Evolutionary conservation across 768 basidiomycete species (phyloP).

Genomic region (Lentinus brumalis): DNA sequence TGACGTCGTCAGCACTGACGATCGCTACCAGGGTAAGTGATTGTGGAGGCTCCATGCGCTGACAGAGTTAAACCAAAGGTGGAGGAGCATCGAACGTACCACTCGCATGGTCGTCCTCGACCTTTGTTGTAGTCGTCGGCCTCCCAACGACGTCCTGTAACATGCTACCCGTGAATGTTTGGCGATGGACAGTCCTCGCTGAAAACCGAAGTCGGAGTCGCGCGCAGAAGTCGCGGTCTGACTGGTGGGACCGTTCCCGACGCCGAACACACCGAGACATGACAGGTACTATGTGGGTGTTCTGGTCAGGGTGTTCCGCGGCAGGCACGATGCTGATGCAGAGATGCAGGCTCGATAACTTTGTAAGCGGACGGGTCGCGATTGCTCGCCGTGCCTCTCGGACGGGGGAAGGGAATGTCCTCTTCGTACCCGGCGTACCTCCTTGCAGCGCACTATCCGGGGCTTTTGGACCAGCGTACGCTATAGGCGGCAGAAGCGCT

Average conservation of each 20-base stretch:
- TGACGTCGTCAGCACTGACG: slow-evolving; percentile 4
- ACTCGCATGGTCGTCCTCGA: neutral
- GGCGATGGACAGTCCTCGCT: neutral
- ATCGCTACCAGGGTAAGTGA: slow-evolving; percentile 20
- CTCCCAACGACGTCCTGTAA: neutral
- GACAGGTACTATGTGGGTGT: neutral
- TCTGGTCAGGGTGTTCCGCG: neutral
- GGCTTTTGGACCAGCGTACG: neutral
- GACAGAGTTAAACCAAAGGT: neutral
- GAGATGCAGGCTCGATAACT: neutral
- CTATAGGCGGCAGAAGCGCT: neutral
- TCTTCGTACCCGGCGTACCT: neutral
- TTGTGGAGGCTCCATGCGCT: slow-evolving; percentile 12
- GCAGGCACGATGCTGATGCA: neutral
- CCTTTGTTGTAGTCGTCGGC: neutral
- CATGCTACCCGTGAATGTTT: neutral
- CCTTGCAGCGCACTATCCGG: neutral
- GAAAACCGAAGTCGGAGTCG: too few relatives aligned
- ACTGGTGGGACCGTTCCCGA: neutral
- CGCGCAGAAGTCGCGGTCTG: too few relatives aligned
- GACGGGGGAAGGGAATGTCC: neutral
- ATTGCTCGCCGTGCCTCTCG: neutral
- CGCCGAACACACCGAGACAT: neutral
- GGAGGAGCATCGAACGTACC: slow-evolving; percentile 10
- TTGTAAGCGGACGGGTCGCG: neutral